Percentiles rank a stretch among this genome's conserved stretches.
Conservation (phyloP, 345 rosid genomes). For the Sisymbrium altissimum region DNA sequence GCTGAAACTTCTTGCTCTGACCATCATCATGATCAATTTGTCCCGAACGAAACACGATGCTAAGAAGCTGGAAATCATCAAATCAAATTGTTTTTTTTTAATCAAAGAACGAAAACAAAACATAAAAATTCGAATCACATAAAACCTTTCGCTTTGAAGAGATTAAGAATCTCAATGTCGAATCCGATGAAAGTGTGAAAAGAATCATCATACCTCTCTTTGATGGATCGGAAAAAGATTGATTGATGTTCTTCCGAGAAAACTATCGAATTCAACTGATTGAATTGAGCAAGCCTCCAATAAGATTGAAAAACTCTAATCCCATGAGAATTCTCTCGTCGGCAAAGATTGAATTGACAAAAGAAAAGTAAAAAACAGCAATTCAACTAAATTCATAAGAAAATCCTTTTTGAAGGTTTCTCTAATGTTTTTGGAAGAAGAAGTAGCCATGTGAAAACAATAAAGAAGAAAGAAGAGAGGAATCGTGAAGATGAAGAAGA, state of each 20-base stretch:
- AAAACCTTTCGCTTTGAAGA: neutral
- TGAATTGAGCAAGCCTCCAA: conserved; percentile 12
- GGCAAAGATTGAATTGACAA: conserved; percentile 6
- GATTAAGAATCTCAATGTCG: neutral
- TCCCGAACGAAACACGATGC: conserved; percentile 49
- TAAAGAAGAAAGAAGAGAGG: neutral
- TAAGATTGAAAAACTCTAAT: conserved; percentile 15
- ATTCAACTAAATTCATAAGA: neutral
- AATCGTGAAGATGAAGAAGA: conserved; percentile 1
- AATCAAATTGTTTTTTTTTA: neutral
- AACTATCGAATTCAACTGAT: conserved; percentile 41
- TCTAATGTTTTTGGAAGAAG: neutral
- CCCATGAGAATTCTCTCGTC: neutral
- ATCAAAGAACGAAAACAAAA: neutral
- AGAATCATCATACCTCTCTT: conserved; percentile 48
- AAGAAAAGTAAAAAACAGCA: neutral
- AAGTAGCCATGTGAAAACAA: neutral
- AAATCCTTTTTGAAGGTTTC: neutral
- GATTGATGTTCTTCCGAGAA: conserved; percentile 43
- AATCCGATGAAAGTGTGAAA: neutral
- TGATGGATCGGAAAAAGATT: conserved; percentile 69
- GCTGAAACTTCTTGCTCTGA: conserved; percentile 48
- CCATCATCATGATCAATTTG: conserved; percentile 43
- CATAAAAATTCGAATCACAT: neutral
- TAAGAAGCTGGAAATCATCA: conserved; percentile 48